Base-by-base conservation (phyloP, 2,329 filamentous ascomycete genomes). In the Fusarium nygamai region DNA sequence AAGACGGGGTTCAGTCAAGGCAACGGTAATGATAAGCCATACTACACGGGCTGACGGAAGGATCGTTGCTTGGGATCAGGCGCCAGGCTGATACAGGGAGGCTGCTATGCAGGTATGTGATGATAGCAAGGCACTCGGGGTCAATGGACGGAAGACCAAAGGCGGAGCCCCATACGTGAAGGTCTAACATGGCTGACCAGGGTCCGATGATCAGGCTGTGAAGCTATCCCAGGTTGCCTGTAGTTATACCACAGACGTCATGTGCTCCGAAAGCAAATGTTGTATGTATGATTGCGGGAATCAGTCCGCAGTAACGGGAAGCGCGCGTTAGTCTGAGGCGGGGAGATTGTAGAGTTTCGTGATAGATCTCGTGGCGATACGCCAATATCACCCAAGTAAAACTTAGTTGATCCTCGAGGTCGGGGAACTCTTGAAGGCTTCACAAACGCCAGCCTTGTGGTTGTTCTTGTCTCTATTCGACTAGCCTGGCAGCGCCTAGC, bases 101-200 rank as follows among this genome's bases (percentile, higher is more conserved):
- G 66, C 88, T 88, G 77, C 90, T 86, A 69, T 90, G 88, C 65
- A 97, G 87, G 81, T 95, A 95, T 61, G 93, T 91, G 75, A 98
- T 91, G 48, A 92, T 88, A 34, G 95, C 95, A 69, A 97, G 90
- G 81, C 95, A 98, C 85, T 97, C 94, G 51, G 96, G 88, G 79
- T 98, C 95, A 78, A 98, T 93, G 48, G 96, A 98, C 20, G 96
- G 92, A 50, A 98, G 89, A 46, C 91, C 92, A 82, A 98, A 97
- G 46, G 94, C 95, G 62, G 94, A 92, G 57, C 95, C 95, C 92
- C 95, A 97, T 79, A 98, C 89, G 84, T 98, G 93, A 69, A 99
- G 89, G 84, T 96, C 90, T 57, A 84, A 72, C 83, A 84, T 84
- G 57, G 53, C 64, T 51, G 64, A 46, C 47, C 41, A 64, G 69